Evolutionary conservation across 2,329 filamentous ascomycete species (phyloP).

Genomic region (Neopestalotiopsis clavispora): DNA sequence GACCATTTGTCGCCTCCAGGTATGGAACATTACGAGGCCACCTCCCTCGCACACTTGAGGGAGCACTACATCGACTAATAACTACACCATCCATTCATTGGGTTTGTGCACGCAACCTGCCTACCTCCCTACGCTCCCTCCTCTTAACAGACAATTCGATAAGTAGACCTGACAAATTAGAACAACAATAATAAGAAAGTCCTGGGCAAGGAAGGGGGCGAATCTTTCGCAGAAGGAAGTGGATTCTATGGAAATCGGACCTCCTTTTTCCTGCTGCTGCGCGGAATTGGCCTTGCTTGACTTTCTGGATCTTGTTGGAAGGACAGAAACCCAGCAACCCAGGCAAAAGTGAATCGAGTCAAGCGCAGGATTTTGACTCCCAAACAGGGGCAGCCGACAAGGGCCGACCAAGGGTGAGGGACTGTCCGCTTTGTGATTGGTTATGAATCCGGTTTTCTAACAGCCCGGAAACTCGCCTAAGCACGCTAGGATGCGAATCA

Average conservation of each 20-base stretch:
- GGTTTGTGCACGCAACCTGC: background rate
- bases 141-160: background rate
- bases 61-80: background rate
- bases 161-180: too few species aligned
- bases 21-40: too few species aligned
- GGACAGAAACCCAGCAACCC: background rate
- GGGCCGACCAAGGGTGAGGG: background rate
- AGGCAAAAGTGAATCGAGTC: constrained; percentile 7
- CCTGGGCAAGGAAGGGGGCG: background rate
- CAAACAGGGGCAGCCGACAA: background rate
- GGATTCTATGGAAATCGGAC: background rate
- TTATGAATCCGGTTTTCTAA: background rate
- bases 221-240: background rate
- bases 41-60: too few species aligned
- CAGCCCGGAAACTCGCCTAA: constrained; percentile 12
- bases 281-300: background rate
- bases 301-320: background rate
- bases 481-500: constrained; percentile 11
- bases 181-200: too few species aligned
- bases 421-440: background rate
- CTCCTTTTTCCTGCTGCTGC: background rate
- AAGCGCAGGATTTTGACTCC: constrained; percentile 5
- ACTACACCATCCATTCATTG: background rate
- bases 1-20: too few species aligned
- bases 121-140: background rate